A percentile compares a stretch with the other conserved stretches of the same genome.
Evolutionary conservation across 2,329 filamentous ascomycete species (phyloP).

Genomic region (Fusarium domesticum): DNA sequence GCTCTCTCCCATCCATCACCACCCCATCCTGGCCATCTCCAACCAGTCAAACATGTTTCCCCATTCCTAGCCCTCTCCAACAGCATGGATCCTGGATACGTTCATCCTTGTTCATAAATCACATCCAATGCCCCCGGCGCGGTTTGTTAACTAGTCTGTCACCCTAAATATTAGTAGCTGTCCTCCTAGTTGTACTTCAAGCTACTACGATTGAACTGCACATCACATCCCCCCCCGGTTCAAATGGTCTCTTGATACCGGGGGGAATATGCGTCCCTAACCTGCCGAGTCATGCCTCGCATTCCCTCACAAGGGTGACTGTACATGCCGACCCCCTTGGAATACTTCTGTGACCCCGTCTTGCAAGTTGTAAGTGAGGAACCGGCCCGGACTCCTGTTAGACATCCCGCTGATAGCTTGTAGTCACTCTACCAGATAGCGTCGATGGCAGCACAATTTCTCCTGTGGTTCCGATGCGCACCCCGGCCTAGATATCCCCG

Average conservation of each 20-base stretch:
- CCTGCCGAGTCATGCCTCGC: slow-evolving; percentile 25
- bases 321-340: slow-evolving; percentile 15
- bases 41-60: not conserved
- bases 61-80: not conserved
- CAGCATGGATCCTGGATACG: not conserved
- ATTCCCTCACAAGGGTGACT: slow-evolving; percentile 22
- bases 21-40: not conserved
- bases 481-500: slow-evolving; percentile 1
- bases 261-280: slow-evolving; percentile 1
- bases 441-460: not conserved
- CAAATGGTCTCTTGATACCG: not conserved
- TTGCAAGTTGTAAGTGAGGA: not conserved
- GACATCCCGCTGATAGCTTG: slow-evolving; percentile 1
- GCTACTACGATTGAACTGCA: not conserved
- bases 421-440: not conserved
- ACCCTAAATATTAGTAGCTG: not conserved
- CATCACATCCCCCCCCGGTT: not conserved
- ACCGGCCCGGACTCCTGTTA: slow-evolving; percentile 18
- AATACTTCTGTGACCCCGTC: slow-evolving; percentile 10
- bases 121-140: not conserved
- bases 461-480: not conserved
- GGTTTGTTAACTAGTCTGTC: not conserved
- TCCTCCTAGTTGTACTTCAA: not conserved
- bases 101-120: not conserved
- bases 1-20: not conserved